Evolutionary conservation across 805 yeast species (phyloP).

Genomic region (Candida railenensis): DNA sequence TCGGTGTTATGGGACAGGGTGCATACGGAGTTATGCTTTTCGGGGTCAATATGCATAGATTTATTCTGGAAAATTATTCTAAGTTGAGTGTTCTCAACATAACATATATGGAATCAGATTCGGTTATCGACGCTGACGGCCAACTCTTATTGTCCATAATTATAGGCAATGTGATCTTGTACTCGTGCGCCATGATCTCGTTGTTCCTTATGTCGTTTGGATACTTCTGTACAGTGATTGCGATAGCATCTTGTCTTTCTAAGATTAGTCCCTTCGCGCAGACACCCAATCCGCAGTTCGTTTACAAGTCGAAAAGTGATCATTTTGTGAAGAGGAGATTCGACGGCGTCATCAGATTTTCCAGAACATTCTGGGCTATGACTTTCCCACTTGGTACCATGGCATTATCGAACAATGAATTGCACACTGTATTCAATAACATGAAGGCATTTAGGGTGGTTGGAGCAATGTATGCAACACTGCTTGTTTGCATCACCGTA

Average conservation of each 20-base stretch:
- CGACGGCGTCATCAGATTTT: conserved; percentile 16
- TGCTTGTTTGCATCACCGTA: conserved; percentile 44
- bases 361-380: conserved; percentile 60
- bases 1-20: conserved; percentile 88
- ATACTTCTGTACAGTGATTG: conserved; percentile 45
- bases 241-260: conserved; percentile 41
- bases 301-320: conserved; percentile 12
- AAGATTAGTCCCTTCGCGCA: conserved; percentile 35
- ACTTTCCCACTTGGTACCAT: conserved; percentile 88
- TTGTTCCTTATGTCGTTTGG: conserved; percentile 55
- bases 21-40: conserved; percentile 62
- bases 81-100: conserved; percentile 10
- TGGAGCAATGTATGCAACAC: conserved; percentile 58
- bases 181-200: conserved; percentile 32
- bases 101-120: neutral
- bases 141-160: conserved; percentile 14
- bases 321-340: conserved; percentile 6
- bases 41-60: conserved; percentile 41
- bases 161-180: conserved; percentile 10
- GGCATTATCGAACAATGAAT: conserved; percentile 56
- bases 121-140: conserved; percentile 6
- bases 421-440: conserved; percentile 46
- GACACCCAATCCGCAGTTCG: conserved; percentile 20
- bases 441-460: conserved; percentile 60
- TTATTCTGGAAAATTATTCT: conserved; percentile 15